phyloP scores from a whole-genome alignment of 2,329 filamentous ascomycete species.

The Pseudodiploospora longispora region DNA sequence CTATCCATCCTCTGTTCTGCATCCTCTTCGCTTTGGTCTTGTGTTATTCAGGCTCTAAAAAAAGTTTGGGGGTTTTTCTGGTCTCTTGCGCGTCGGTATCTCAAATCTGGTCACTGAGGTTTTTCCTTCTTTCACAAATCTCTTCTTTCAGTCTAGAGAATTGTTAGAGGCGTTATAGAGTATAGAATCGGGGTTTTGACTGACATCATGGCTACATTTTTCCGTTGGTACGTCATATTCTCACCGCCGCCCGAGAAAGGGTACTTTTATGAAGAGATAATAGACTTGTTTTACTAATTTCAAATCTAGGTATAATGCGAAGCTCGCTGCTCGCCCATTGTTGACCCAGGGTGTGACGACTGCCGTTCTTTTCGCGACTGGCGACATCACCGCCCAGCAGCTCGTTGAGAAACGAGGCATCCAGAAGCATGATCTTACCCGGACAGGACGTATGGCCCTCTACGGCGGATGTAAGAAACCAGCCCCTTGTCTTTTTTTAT shows the following conservation, averaged over 20 bases:
- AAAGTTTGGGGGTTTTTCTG: not conserved
- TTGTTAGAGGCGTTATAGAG: not conserved
- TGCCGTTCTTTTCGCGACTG: conserved; percentile 83
- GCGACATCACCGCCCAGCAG: conserved; percentile 88
- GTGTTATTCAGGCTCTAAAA: not conserved
- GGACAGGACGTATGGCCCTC: conserved; percentile 70
- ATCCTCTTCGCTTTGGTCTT: not conserved
- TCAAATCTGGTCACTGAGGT: not conserved
- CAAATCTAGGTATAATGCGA: conserved; percentile 69
- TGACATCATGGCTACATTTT: conserved; percentile 18
- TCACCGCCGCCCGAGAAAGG: not conserved
- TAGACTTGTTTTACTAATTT: conserved; percentile 8
- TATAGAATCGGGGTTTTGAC: not conserved
- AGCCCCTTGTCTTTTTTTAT: conserved; percentile 6
- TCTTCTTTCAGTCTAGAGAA: not conserved
- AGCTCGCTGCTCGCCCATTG: conserved; percentile 70
- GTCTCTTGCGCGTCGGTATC: too few species aligned
- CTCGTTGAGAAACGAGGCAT: conserved; percentile 73
- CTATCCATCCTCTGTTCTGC: too few species aligned
- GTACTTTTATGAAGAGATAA: not conserved
- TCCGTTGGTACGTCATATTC: conserved; percentile 21
- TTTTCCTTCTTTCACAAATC: not conserved
- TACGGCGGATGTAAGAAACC: conserved; percentile 63
- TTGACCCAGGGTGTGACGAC: conserved; percentile 89
- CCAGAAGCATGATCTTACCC: conserved; percentile 63